These are phyloP conservation scores for Scorias spongiosa DNA, from an alignment of 2,329 filamentous ascomycete species.

Conservation along the genomic window DNA sequence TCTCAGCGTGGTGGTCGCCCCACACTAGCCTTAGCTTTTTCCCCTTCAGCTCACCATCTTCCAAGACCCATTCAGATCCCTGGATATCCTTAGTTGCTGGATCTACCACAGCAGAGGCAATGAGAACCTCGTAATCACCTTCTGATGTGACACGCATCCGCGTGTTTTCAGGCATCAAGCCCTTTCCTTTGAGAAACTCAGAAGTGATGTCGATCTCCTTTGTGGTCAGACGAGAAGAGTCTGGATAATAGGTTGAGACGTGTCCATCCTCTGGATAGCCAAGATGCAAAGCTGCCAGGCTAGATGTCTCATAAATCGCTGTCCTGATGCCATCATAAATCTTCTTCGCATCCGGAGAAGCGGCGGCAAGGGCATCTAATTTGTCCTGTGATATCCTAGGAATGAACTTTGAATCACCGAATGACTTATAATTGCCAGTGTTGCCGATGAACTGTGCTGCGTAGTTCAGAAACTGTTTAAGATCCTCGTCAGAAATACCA, in stretches of 20 bases:
- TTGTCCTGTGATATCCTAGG: constrained; percentile 29
- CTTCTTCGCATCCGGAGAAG: constrained; percentile 23
- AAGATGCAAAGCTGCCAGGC: constrained; percentile 29
- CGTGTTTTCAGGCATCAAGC: constrained; percentile 35
- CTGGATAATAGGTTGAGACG: constrained; percentile 35
- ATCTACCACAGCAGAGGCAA: constrained; percentile 30
- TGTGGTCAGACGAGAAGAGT: constrained; percentile 32
- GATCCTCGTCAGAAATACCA: constrained; percentile 25
- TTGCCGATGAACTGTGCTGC: constrained; percentile 38
- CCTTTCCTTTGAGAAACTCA: constrained; percentile 32
- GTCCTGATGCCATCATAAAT: constrained; percentile 30
- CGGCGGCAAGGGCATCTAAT: constrained; percentile 29
- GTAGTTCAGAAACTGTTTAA: constrained; percentile 27
- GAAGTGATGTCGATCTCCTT: constrained; percentile 32
- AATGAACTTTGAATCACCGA: constrained; percentile 36
- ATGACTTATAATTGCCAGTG: constrained; percentile 38
- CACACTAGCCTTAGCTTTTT: constrained; percentile 32
- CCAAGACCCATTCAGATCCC: constrained; percentile 30
- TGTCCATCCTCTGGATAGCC: constrained; percentile 35
- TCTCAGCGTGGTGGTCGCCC: constrained; percentile 31
- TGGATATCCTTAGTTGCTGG: constrained; percentile 27
- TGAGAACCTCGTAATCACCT: constrained; percentile 31
- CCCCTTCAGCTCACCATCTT: constrained; percentile 24
- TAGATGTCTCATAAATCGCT: constrained; percentile 28
- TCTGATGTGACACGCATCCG: constrained; percentile 29